phyloP scores from a whole-genome alignment of 1,284 basidiomycete genomes.

The Pseudozyma hubeiensis region DNA sequence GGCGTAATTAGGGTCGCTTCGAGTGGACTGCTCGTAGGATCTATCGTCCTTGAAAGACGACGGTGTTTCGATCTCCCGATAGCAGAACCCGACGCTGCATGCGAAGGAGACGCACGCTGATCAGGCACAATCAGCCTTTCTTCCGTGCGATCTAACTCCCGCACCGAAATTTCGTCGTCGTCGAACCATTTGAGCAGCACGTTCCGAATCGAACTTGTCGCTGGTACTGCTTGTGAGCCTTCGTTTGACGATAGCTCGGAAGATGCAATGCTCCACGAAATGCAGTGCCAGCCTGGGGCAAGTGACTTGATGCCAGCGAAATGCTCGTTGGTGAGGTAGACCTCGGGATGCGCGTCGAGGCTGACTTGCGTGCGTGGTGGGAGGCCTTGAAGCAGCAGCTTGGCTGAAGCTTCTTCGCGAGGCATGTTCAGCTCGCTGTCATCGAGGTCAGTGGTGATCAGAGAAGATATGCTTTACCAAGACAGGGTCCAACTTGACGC shows the following conservation, averaged over 20 bases:
- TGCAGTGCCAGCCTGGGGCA: conserved; percentile 44
- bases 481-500: neutral
- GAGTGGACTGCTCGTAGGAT: neutral
- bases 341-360: conserved; percentile 29
- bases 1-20: conserved; percentile 9
- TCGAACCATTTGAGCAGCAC: conserved; percentile 25
- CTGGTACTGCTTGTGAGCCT: neutral
- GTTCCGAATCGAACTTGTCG: conserved; percentile 13
- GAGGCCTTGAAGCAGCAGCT: conserved; percentile 28
- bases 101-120: neutral
- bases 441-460: too few species aligned
- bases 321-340: conserved; percentile 31
- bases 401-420: neutral
- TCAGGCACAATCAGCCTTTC: conserved; percentile 22
- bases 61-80: conserved; percentile 8
- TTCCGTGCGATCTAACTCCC: conserved; percentile 22
- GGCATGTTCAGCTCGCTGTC: neutral
- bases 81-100: neutral
- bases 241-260: neutral
- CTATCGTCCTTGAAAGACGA: conserved; percentile 9
- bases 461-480: too few species aligned
- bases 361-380: conserved; percentile 28
- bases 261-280: conserved; percentile 30
- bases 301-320: conserved; percentile 43
- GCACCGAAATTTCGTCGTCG: conserved; percentile 6